Evolutionary conservation across 2,329 filamentous ascomycete genomes (phyloP), one percentile per base, ranked within the genome.

Genomic region (Alternaria gansuensis): DNA sequence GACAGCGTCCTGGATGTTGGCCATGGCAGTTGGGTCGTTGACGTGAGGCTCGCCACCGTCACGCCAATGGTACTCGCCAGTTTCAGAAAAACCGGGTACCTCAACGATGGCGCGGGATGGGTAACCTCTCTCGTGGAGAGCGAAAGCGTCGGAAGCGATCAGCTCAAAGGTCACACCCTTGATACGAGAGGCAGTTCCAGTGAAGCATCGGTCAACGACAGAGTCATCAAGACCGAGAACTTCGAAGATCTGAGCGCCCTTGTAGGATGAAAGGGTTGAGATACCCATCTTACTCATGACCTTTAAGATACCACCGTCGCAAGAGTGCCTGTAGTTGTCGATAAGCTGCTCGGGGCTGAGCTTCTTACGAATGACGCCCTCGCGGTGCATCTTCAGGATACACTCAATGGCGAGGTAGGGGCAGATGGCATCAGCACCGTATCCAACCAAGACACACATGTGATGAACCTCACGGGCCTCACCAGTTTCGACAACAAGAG

Each of bases 281-380:
- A 98, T 98, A 82, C 94, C 94, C 94, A 98, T 98, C 84, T 98
- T 98, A 78, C 90, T 95, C 94, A 98, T 98, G 77, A 98, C 94
- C 81, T 98, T 98, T 65, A 98, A 84, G 65, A 98, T 97, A 82
- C 94, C 94, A 74, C 94, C 94, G 69, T 97, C 93, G 71, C 91
- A 94, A 63, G 94, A 97, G 79, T 96, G 91, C 82, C 96, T 96
- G 85, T 97, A 98, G 82, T 98, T 98, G 71, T 90, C 88, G 67
- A 97, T 93, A 56, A 97, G 87, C 71, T 89, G 85, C 61, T 96
- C 89, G 58, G 95, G 87, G 21, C 85, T 86, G 41, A 97, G 82
- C 78, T 95, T 90, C 85, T 96, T 97, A 78, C 93, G 90, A 78
- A 97, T 96, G 63, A 97, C 83, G 51, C 91, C 91, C 80, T 98